phyloP scores from a whole-genome alignment of 106 monocot genomes.

The Platanthera zijinensis region DNA sequence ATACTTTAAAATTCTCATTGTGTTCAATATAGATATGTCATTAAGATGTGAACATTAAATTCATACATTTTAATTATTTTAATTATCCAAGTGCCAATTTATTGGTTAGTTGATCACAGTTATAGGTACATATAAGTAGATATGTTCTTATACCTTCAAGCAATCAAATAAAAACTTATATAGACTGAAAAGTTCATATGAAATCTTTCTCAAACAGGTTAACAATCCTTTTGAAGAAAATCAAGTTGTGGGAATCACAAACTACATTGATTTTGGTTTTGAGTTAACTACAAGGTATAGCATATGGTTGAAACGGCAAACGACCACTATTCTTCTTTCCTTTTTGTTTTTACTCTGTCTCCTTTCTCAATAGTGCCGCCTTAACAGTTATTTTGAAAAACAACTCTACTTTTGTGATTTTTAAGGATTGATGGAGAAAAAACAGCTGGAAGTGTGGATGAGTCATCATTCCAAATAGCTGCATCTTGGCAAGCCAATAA shows the following conservation, averaged over 20 bases:
- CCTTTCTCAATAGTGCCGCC: neutral
- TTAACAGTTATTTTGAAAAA: neutral
- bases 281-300: conserved; percentile 71
- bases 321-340: neutral
- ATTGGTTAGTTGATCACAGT: too few species aligned
- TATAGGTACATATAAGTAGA: too few species aligned
- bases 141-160: too few species aligned
- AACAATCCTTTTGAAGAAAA: conserved; percentile 78
- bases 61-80: too few species aligned
- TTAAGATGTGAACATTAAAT: too few species aligned
- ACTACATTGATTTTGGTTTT: conserved; percentile 94
- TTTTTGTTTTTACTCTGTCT: neutral
- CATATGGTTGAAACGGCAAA: conserved; percentile 2
- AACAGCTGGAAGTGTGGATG: conserved; percentile 26
- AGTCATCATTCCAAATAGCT: conserved; percentile 80
- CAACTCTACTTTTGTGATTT: neutral
- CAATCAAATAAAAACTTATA: neutral
- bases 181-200: neutral
- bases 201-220: conserved; percentile 29
- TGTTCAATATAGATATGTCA: too few species aligned
- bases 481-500: conserved; percentile 99
- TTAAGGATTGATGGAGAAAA: conserved; percentile 56
- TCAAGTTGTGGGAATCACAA: conserved; percentile 87
- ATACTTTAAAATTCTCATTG: too few species aligned
- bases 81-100: too few species aligned